Base-by-base conservation (phyloP, 1,284 basidiomycete genomes). In the Ceratobasidium sp. region DNA sequence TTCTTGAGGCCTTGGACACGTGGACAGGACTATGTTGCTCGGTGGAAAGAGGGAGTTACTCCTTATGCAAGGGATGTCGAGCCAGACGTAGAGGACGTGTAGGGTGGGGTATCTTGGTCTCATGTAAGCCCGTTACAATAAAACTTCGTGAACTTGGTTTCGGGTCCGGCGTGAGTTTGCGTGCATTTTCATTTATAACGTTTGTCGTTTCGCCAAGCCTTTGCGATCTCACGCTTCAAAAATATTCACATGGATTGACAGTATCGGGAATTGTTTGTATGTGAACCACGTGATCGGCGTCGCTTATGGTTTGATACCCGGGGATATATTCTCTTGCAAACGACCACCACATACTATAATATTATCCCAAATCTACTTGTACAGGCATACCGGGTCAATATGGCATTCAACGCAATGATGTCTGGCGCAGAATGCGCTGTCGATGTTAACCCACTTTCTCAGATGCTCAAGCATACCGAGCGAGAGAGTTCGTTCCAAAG, bases 371-470 rank as follows among this genome's bases (percentile, higher is more conserved):
- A n/a, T 19, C 24, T n/a, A 31, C 57, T 63, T n/a, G 19, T 14
- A 64, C 15, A 48, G 15, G 27, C 27, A 57, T 45, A 14, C 29
- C 22, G 15, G 22, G 15, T 11, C 36, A 51, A 22, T 56, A 83
- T 83, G 82, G 79, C 83, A 15, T 84, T 86, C 77, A 80, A 82
- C 71, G 81, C 85, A 75, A 89, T 98, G 77, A 90, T 98, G 78
- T 96, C 93, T 73, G 96, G 96, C 77, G 90, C 95, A 71, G 97
- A 97, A 84, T 98, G 97, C 83, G 93, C 93, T 8, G 89, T 91
- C 27, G 87, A 91, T 6, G 88, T 91, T 73, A 99, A 98, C 81
- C 95, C 96, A 3, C 87, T 99, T 41, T 91, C 93, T 22, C 93
- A 96, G 80, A 91, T 99, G 54, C 86, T 97, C 75, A 98, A 98